Conservation (phyloP, 1,284 basidiomycete genomes). For the Mycosarcoma mackinlayi region DNA sequence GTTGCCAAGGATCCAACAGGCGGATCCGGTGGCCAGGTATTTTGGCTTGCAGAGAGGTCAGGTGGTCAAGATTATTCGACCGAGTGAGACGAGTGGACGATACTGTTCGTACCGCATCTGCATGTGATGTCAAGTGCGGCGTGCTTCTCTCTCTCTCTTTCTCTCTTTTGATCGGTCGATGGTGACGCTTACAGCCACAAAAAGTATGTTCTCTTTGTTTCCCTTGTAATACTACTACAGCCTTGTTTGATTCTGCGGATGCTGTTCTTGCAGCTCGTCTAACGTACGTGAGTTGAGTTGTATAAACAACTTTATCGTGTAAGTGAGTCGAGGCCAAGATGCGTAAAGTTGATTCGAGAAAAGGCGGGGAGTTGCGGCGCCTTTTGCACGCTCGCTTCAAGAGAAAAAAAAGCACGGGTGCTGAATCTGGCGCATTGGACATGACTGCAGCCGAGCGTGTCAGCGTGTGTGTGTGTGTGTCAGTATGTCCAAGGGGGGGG, state of each 20-base stretch:
- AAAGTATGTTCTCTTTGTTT: background rate
- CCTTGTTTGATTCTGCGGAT: background rate
- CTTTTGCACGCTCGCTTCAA: too few relatives aligned
- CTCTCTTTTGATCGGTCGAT: background rate
- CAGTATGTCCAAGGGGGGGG: too few relatives aligned
- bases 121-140: conserved; percentile 51
- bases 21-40: conserved; percentile 96
- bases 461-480: background rate
- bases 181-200: too few relatives aligned
- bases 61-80: conserved; percentile 95
- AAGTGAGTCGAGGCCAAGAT: too few relatives aligned
- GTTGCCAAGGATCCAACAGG: conserved; percentile 92
- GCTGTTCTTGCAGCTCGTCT: background rate
- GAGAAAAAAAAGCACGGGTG: too few relatives aligned
- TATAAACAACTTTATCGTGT: too few relatives aligned
- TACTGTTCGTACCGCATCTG: conserved; percentile 91
- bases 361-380: too few relatives aligned
- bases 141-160: background rate
- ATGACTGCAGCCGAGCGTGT: too few relatives aligned
- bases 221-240: conserved; percentile 17
- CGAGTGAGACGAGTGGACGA: conserved; percentile 94
- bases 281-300: too few relatives aligned
- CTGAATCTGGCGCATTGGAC: too few relatives aligned
- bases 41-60: conserved; percentile 94
- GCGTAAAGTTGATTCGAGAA: too few relatives aligned